A percentile compares a stretch with the other conserved stretches of the same genome.
phyloP scores from a whole-genome alignment of 345 rosid genomes.

The Diplotaxis tenuifolia region DNA sequence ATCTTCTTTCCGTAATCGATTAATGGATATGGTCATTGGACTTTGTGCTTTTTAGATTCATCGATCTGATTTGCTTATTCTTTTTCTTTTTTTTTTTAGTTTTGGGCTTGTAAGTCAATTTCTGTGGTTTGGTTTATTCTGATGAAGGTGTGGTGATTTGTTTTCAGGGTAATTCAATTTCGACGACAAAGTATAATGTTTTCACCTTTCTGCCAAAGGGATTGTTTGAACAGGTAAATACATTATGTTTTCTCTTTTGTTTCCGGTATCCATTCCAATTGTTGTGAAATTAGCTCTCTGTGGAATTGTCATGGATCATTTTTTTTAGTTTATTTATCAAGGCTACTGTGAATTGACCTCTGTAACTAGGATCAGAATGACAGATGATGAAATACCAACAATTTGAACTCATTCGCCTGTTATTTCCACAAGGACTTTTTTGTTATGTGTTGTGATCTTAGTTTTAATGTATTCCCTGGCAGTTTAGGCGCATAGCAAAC shows the following conservation, averaged over 20 bases:
- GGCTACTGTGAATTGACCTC: not conserved
- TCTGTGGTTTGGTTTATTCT: not conserved
- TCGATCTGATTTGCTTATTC: not conserved
- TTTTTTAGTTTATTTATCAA: not conserved
- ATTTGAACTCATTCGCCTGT: not conserved
- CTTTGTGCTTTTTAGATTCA: constrained; percentile 8
- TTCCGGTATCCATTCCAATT: not conserved
- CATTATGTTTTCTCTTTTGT: not conserved
- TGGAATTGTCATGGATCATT: not conserved
- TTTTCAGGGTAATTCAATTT: constrained; percentile 82
- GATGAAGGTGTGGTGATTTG: constrained; percentile 5
- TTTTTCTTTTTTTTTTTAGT: not conserved
- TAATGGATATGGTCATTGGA: not conserved
- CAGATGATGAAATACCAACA: not conserved
- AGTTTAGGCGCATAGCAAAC: constrained; percentile 99
- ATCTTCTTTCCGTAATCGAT: not conserved
- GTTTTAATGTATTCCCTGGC: constrained; percentile 49
- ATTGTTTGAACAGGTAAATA: constrained; percentile 89
- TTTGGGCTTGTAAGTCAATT: not conserved
- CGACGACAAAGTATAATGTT: constrained; percentile 97
- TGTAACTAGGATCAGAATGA: not conserved
- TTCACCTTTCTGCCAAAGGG: constrained; percentile 95
- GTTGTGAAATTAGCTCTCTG: constrained; percentile 4
- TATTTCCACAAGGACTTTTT: not conserved
- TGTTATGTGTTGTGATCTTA: constrained; percentile 16